phyloP scores from a whole-genome alignment of 192 early-diverging fungal species.

The Coemansia sp. region DNA sequence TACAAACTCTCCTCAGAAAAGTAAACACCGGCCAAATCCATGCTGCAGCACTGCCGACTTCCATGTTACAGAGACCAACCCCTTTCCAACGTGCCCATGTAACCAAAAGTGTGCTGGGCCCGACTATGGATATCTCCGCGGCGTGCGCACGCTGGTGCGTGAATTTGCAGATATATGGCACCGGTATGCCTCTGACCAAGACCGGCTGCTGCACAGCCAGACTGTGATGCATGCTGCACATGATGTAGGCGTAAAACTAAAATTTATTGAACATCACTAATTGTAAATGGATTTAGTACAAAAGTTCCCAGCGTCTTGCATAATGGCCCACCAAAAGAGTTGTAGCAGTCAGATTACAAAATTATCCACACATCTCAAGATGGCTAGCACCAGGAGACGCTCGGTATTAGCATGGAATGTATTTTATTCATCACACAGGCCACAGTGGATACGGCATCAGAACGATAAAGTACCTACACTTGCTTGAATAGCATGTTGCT shows the following conservation, averaged over 20 bases:
- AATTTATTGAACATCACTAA: constrained; percentile 6
- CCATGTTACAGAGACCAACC: constrained; percentile 29
- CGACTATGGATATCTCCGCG: constrained; percentile 55
- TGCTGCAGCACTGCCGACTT: constrained; percentile 6
- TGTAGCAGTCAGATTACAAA: no score
- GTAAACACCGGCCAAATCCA: background rate
- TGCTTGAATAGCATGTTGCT: background rate
- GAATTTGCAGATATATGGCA: constrained; percentile 57
- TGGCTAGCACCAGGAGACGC: background rate
- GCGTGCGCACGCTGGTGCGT: constrained; percentile 51
- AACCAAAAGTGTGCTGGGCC: constrained; percentile 44
- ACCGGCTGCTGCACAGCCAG: constrained; percentile 27
- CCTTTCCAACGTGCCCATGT: constrained; percentile 33
- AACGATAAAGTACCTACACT: background rate
- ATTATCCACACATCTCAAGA: no score
- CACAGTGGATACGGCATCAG: background rate
- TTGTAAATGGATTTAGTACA: no score
- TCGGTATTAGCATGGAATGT: constrained; percentile 54
- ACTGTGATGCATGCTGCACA: constrained; percentile 25
- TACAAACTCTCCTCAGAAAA: background rate
- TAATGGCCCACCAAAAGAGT: no score
- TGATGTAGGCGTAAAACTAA: constrained; percentile 39
- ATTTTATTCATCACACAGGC: constrained; percentile 37
- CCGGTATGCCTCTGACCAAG: constrained; percentile 47
- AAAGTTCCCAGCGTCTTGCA: no score